These are phyloP conservation scores for Blastosporella zonata DNA, from an alignment of 1,284 basidiomycete species.

Conservation along the genomic window DNA sequence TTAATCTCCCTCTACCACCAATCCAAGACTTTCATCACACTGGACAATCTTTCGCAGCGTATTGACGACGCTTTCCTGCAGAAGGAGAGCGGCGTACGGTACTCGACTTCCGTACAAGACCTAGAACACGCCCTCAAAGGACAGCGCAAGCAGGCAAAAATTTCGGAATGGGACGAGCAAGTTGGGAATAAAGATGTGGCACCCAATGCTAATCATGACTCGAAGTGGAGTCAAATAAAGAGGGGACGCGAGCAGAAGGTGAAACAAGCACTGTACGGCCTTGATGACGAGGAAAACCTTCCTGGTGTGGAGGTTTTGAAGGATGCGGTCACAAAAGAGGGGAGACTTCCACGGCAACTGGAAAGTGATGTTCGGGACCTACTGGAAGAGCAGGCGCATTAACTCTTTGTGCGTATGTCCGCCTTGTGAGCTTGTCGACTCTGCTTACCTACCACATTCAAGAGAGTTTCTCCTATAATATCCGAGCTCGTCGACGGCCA, in stretches of 20 bases:
- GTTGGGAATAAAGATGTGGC: slow-evolving; percentile 3
- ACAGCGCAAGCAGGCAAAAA: slow-evolving; percentile 36
- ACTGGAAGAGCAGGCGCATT: background rate
- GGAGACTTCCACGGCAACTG: slow-evolving; percentile 8
- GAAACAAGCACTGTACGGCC: slow-evolving; percentile 59
- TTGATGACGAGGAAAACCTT: slow-evolving; percentile 33
- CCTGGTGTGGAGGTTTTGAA: slow-evolving; percentile 57
- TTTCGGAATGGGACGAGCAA: slow-evolving; percentile 36
- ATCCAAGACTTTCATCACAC: slow-evolving; percentile 61
- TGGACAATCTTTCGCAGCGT: slow-evolving; percentile 57
- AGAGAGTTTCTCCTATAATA: too few relatives aligned
- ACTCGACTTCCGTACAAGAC: slow-evolving; percentile 21
- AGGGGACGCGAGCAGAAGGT: slow-evolving; percentile 44
- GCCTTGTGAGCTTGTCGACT: too few relatives aligned
- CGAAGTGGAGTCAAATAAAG: slow-evolving; percentile 33
- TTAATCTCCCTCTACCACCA: slow-evolving; percentile 74
- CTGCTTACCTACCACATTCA: too few relatives aligned
- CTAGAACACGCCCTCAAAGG: slow-evolving; percentile 24
- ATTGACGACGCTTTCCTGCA: slow-evolving; percentile 61
- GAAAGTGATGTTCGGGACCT: slow-evolving; percentile 9
- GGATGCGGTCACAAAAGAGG: slow-evolving; percentile 40
- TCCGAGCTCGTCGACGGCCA: too few relatives aligned
- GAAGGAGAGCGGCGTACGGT: background rate
- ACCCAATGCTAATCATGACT: background rate
- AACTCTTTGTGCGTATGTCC: background rate